phyloP scores from a whole-genome alignment of 805 yeast genomes.

The Pichia gijzeniarum region DNA sequence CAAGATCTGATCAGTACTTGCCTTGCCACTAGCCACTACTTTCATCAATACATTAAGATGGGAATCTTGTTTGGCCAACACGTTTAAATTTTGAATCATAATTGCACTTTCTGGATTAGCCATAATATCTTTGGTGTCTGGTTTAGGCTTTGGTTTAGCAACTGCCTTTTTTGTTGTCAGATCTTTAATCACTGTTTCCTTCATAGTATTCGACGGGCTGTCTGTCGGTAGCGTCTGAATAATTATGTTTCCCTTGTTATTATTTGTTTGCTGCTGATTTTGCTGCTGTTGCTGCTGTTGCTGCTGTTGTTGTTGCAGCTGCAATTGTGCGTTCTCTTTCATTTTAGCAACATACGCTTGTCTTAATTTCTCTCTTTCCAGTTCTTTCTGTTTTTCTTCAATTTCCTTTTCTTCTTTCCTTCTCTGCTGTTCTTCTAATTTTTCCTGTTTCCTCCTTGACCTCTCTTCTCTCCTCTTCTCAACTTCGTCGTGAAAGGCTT shows the following conservation, averaged over 20 bases:
- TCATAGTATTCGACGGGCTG: not conserved
- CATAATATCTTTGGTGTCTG: constrained; percentile 23
- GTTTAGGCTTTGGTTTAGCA: constrained; percentile 7
- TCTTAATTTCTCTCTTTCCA: constrained; percentile 10
- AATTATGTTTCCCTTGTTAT: too few relatives aligned
- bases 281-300: not conserved
- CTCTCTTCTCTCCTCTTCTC: constrained; percentile 27
- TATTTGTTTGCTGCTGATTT: not conserved
- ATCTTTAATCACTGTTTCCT: not conserved
- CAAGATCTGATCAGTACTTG: constrained; percentile 62
- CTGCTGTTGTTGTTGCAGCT: not conserved
- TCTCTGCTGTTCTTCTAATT: constrained; percentile 17
- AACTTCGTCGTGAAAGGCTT: constrained; percentile 28
- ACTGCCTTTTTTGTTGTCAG: not conserved
- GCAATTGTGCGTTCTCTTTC: not conserved
- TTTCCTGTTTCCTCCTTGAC: constrained; percentile 31
- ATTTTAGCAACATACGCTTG: not conserved
- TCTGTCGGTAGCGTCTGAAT: not conserved
- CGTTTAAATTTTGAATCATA: constrained; percentile 79
- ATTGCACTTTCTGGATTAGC: constrained; percentile 59
- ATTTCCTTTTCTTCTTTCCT: constrained; percentile 10
- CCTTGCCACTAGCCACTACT: constrained; percentile 78
- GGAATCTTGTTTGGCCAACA: constrained; percentile 70
- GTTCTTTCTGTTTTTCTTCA: constrained; percentile 10
- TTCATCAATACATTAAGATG: constrained; percentile 70